Evolutionary conservation across 2,329 filamentous ascomycete genomes (phyloP), one percentile per base, ranked within the genome.

Genomic region (Ascochyta viciae-villosae): DNA sequence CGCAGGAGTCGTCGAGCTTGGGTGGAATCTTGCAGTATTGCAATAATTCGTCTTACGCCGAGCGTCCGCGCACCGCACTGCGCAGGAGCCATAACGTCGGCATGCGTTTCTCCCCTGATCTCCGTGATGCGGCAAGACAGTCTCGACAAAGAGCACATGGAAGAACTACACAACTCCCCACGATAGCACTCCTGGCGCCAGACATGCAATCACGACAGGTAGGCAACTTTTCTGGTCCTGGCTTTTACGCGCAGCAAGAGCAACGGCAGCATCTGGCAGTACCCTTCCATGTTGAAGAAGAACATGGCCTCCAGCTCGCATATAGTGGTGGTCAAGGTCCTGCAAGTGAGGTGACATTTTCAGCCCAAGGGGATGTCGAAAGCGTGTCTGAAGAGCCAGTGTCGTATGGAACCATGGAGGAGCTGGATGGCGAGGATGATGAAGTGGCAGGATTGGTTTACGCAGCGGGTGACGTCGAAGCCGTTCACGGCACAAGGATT

Each of bases 161-260:
- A 33, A 35, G 27, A 13, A 44, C 40, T 22, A 50, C 52, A 24
- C 62, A 55, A 27, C 27, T 47, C 23, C 57, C 64, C 12, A 63
- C 49, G 10, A 63, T 71, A 35, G 63, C 59, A 3, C 68, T 57
- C 48, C 19, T 50, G 22, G 41, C 51, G 38, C 19, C 57, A 45
- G 31, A 55, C 15, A n/a, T 35, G 40, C 46, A 42, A n/a, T 34
- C 33, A 15, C 61, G 54, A 15, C 31, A 27, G 12, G 31, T 60
- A 26, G 53, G 57, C 1, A 65, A 47, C 27, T 62, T 65, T 29
- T 48, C 56, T 35, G 61, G 63, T 1, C 61, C 54, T 9, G 63
- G 62, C 39, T 63, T 72, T 10, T 73, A 73, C 52, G 64, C 67
- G 46, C 65, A 65, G 41, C 73, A 74, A 53, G 63, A 55, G 40